Evolutionary conservation across 164 flowering plant genomes (phyloP).

Genomic region (Chimonanthus salicifolius): DNA sequence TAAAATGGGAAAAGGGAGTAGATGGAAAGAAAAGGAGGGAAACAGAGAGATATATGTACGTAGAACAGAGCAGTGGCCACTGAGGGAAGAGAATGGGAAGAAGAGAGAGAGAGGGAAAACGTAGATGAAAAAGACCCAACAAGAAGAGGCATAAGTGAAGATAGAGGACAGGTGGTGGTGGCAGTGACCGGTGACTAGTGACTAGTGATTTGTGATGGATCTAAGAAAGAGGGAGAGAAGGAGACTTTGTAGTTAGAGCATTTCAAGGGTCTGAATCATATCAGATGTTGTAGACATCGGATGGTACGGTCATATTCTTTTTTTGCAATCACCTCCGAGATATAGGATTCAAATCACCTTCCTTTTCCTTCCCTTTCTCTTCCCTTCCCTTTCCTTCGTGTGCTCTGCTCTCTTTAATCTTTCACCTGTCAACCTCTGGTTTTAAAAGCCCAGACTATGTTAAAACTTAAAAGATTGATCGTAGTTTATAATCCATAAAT

Average conservation of each 20-base stretch:
- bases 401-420: background rate
- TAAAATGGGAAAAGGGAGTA: background rate
- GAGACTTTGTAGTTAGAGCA: background rate
- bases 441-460: too few species aligned
- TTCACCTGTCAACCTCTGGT: background rate
- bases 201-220: background rate
- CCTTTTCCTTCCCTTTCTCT: too few species aligned
- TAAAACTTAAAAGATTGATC: too few species aligned
- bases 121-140: background rate
- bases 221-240: background rate
- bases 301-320: background rate
- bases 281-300: background rate
- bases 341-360: too few species aligned
- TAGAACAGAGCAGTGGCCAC: background rate
- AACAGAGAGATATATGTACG: background rate
- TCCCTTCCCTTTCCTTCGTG: too few species aligned
- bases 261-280: background rate
- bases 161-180: too few species aligned
- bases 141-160: background rate
- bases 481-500: background rate
- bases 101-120: background rate
- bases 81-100: background rate
- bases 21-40: conserved; percentile 5
- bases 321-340: background rate
- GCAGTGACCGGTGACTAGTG: background rate